Base-by-base conservation (phyloP, 2,329 filamentous ascomycete genomes). In the Fusarium anguioides region DNA sequence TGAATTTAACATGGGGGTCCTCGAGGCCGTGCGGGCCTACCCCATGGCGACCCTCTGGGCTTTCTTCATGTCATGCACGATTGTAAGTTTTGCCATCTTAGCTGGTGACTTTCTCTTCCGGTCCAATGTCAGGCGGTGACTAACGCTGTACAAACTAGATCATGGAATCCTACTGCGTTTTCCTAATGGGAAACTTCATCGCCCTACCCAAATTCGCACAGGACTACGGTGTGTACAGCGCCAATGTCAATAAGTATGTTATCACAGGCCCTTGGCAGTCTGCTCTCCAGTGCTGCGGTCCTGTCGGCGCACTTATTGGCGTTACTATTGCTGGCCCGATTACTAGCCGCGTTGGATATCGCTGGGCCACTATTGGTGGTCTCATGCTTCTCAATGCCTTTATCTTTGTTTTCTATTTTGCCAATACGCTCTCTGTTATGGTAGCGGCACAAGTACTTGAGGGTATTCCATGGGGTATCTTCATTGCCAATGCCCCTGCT, bases 391-490 rank as follows among this genome's bases (percentile, higher is more conserved):
- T 82, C 46, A 80, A 79, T 52, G 75, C 69, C 60, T 77, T 77
- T 50, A 80, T 80, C 62, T 80, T 80, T 46, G 58, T 87, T 58
- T 87, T 85, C 69, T 89, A 84, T 77, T 89, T 87, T 66, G 83
- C 72, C 65, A 44, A 77, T 24, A 81, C 78, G 6, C 76, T 82
- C 1, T 52, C 73, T 5, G 66, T 84, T 59, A 76, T 84, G 51
- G 80, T 87, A 46, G 79, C 80, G 0, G 77, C 82, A 18, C 86
- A 89, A 76, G 77, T 86, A 23, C 79, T 89, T 48, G 85, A 88
- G 75, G 87, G 87, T 65, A 71, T 89, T n/a, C 86, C 76, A 1
- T 89, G 87, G 87, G 87, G 87, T 20, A 83, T 89, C 70, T 89
- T 89, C 75, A 87, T 88, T 62, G 85, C 86, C 70, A 87, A 87